phyloP scores from a whole-genome alignment of 202 grass and related monocot genomes.

The Carex arenaria region DNA sequence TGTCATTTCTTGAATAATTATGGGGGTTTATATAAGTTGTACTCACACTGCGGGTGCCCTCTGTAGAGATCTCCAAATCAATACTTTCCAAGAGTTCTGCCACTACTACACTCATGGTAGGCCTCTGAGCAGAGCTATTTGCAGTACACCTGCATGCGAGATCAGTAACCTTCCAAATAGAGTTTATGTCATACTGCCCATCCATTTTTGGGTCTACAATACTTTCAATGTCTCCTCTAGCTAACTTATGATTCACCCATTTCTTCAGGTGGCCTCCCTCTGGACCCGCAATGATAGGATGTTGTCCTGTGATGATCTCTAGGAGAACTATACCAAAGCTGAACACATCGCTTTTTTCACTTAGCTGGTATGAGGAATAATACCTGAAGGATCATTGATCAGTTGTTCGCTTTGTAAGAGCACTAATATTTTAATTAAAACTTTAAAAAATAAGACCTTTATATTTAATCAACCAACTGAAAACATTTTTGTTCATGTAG shows the following conservation, averaged over 20 bases:
- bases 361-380: background rate
- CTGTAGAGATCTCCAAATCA: constrained; percentile 22
- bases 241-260: constrained; percentile 12
- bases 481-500: background rate
- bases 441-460: background rate
- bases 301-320: constrained; percentile 29
- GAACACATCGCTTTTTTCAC: constrained; percentile 24
- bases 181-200: constrained; percentile 15
- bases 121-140: constrained; percentile 9
- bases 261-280: constrained; percentile 17
- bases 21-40: constrained; percentile 5
- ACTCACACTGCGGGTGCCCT: background rate
- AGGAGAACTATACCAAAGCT: constrained; percentile 16
- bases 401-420: no score
- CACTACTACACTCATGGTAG: constrained; percentile 35
- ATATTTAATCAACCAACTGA: background rate
- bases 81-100: constrained; percentile 41
- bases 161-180: constrained; percentile 46
- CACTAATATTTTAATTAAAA: no score
- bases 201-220: constrained; percentile 13
- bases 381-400: background rate
- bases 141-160: constrained; percentile 40
- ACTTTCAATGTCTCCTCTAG: constrained; percentile 19
- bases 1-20: constrained; percentile 16
- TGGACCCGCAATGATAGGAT: constrained; percentile 15